Base-by-base conservation (phyloP, 768 basidiomycete genomes). In the Xerocomellus dryophilus region DNA sequence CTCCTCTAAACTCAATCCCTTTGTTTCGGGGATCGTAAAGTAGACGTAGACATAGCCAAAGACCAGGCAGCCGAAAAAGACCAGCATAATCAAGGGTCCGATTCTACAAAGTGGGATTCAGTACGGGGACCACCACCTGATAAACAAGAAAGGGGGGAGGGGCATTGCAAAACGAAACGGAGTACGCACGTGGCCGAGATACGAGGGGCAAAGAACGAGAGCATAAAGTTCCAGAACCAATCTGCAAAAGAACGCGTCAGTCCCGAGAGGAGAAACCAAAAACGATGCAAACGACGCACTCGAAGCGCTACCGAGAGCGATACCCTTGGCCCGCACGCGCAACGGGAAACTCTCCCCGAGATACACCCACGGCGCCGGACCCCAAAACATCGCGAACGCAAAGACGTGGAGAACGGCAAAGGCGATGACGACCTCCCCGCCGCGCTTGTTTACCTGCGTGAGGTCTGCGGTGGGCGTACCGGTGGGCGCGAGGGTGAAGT, bases 291-390 rank as follows among this genome's bases (percentile, higher is more conserved):
- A 8, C 25, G 25, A 39, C 65, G 31, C 29, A 81, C 76, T 81
- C 39, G 78, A 76, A 0, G 78, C 78, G 38, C 85, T 85, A 4
- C 86, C 86, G 20, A 89, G 73, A 0, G 88, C 88, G 62, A 90
- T 90, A 58, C 79, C 74, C 65, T 89, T 89, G 9, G 88, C 79
- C 36, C 88, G 81, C 23, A 90, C 84, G 44, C 88, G 84, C 23
- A 90, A 78, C 14, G 88, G 88, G 80, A 90, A 90, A 20, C 82
- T 84, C 73, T 91, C 88, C 42, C 86, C 85, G n/a, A 88, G 78
- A 61, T 86, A 87, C 8, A 88, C 86, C 83, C 81, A 83, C 61
- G 85, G 85, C 36, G 82, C 83, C 9, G 86, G 83, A 4, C 86
- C 88, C 86, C 87, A 90, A 74, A 87, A 88, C 57, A 86, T 78